phyloP scores from a whole-genome alignment of 2,329 filamentous ascomycete genomes.

The Talaromyces sp. region DNA sequence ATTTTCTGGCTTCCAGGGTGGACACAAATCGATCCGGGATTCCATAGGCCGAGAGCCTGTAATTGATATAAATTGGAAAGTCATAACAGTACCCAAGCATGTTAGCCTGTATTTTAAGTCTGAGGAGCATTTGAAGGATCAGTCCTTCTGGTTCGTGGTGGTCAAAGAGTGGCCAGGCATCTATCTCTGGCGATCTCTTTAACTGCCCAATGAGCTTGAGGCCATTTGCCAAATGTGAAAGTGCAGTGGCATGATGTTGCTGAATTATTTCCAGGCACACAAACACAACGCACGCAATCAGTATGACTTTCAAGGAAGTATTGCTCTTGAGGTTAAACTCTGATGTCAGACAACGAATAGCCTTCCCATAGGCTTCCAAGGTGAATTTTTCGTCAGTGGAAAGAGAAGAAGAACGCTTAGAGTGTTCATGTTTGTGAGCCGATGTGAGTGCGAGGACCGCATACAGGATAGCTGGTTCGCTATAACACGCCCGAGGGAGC shows the following conservation, averaged over 20 bases:
- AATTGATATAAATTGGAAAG: background rate
- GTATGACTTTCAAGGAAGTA: background rate
- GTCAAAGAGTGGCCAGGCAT: background rate
- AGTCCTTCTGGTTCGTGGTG: background rate
- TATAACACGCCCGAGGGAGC: background rate
- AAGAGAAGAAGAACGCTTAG: background rate
- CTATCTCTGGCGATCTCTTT: background rate
- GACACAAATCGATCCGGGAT: background rate
- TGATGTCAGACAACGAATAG: background rate
- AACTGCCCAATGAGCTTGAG: background rate
- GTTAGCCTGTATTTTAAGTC: background rate
- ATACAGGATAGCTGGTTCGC: background rate
- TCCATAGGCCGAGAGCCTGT: background rate
- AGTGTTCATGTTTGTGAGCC: background rate
- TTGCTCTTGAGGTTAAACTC: background rate
- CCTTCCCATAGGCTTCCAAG: background rate
- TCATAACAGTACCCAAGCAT: background rate
- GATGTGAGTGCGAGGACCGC: background rate
- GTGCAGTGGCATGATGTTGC: background rate
- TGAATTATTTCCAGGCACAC: constrained; percentile 1
- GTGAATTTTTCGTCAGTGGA: background rate
- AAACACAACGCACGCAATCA: background rate
- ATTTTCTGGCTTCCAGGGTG: background rate
- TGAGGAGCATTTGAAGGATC: background rate
- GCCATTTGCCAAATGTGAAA: background rate